Evolutionary conservation across 148 eudicot species (phyloP).

Genomic region (Pharnaceum exiguum): DNA sequence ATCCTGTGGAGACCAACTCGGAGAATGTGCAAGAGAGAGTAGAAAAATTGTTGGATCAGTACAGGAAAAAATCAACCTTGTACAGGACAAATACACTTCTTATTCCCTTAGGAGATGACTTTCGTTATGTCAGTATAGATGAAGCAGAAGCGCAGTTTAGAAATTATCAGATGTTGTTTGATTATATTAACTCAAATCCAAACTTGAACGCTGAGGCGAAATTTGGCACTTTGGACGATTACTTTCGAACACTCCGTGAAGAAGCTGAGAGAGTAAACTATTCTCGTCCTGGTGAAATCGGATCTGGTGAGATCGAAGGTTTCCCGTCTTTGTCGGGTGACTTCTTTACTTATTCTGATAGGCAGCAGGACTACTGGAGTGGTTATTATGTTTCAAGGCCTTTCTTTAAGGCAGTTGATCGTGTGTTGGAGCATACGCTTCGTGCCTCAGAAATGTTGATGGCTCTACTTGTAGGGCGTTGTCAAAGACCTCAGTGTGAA

Average conservation of each 20-base stretch:
- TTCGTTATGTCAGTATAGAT: conserved; percentile 86
- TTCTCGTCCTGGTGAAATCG: conserved; percentile 72
- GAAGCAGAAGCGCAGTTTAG: conserved; percentile 99
- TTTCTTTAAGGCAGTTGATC: conserved; percentile 93
- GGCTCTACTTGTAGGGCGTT: conserved; percentile 76
- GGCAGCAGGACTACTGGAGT: conserved; percentile 96
- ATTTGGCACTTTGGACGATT: conserved; percentile 93
- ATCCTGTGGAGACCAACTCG: conserved; percentile 82
- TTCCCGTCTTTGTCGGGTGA: conserved; percentile 94
- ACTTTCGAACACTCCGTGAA: conserved; percentile 78
- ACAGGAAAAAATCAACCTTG: conserved; percentile 83
- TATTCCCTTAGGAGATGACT: conserved; percentile 93
- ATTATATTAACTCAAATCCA: conserved; percentile 84
- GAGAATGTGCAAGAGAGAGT: conserved; percentile 86
- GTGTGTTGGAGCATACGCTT: conserved; percentile 91
- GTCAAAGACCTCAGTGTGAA: conserved; percentile 78
- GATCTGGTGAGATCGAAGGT: conserved; percentile 82
- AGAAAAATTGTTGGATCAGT: conserved; percentile 78
- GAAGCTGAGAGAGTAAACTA: conserved; percentile 92
- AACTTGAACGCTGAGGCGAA: conserved; percentile 89
- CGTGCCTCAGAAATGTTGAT: conserved; percentile 86
- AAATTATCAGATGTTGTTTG: conserved; percentile 83
- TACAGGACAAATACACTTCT: conserved; percentile 96
- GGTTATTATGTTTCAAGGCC: conserved; percentile 98
- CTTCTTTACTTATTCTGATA: conserved; percentile 93